phyloP scores from a whole-genome alignment of 805 yeast species.

The Isabelozyma gotoi region DNA sequence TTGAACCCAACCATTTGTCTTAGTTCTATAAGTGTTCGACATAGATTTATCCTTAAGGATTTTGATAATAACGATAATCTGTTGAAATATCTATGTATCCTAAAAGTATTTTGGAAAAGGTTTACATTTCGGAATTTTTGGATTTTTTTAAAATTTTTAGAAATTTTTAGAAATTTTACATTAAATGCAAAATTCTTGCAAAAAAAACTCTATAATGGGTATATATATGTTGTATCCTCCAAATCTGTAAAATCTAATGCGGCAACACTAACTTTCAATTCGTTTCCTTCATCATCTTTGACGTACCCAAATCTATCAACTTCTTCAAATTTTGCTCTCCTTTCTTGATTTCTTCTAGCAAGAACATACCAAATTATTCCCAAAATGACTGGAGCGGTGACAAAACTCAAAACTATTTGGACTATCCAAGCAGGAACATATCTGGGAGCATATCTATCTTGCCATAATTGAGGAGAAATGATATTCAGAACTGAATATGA shows the following conservation, averaged over 20 bases:
- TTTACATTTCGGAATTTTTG: too few species aligned
- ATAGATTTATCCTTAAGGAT: too few species aligned
- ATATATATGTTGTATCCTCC: constrained; percentile 51
- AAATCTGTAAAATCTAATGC: constrained; percentile 53
- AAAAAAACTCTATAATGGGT: constrained; percentile 35
- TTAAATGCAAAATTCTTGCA: background rate
- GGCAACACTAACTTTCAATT: constrained; percentile 37
- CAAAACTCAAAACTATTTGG: constrained; percentile 53
- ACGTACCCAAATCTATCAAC: constrained; percentile 17
- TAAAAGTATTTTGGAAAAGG: too few species aligned
- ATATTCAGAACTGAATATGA: constrained; percentile 50
- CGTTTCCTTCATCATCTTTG: constrained; percentile 26
- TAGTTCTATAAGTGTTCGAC: too few species aligned
- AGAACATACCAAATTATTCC: constrained; percentile 46
- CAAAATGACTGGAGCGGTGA: constrained; percentile 44
- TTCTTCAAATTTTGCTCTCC: constrained; percentile 15
- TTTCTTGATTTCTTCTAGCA: constrained; percentile 41
- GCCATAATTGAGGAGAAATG: constrained; percentile 59
- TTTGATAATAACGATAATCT: too few species aligned
- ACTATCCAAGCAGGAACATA: constrained; percentile 44
- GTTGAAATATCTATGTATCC: too few species aligned
- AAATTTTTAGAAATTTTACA: background rate
- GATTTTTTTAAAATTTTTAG: too few species aligned
- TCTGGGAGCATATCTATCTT: constrained; percentile 43
- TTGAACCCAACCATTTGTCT: too few species aligned